phyloP scores from a whole-genome alignment of 306 rosid species.

The Cucurbita argyrosperma region DNA sequence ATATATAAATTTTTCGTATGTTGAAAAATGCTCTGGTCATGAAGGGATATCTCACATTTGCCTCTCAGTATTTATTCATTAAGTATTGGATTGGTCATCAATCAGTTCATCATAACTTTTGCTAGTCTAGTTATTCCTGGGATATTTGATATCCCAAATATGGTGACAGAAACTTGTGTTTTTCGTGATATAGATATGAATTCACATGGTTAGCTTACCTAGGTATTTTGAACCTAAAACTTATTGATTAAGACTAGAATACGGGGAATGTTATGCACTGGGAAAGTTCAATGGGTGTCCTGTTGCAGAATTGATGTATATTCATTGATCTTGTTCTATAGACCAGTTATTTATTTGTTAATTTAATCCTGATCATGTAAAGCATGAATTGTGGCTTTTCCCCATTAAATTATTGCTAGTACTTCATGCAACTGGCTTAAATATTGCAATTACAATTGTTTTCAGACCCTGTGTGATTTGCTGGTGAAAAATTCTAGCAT shows the following conservation, averaged over 20 bases:
- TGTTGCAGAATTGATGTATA: not conserved
- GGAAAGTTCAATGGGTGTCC: not conserved
- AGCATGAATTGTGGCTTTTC: not conserved
- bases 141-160: not conserved
- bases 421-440: not conserved
- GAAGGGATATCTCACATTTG: not conserved
- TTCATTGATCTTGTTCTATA: not conserved
- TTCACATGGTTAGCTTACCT: not conserved
- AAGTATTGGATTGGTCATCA: not conserved
- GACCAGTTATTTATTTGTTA: not conserved
- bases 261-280: not conserved
- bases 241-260: not conserved
- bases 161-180: not conserved
- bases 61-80: not conserved
- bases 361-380: not conserved
- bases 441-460: conserved; percentile 18
- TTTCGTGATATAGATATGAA: not conserved
- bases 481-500: conserved; percentile 58
- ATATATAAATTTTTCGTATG: not conserved
- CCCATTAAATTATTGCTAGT: not conserved
- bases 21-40: not conserved
- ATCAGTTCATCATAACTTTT: not conserved
- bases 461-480: conserved; percentile 65
- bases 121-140: not conserved
- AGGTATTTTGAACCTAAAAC: not conserved